Base-by-base conservation (phyloP, 2,329 filamentous ascomycete genomes). In the Fusarium chuoi region DNA sequence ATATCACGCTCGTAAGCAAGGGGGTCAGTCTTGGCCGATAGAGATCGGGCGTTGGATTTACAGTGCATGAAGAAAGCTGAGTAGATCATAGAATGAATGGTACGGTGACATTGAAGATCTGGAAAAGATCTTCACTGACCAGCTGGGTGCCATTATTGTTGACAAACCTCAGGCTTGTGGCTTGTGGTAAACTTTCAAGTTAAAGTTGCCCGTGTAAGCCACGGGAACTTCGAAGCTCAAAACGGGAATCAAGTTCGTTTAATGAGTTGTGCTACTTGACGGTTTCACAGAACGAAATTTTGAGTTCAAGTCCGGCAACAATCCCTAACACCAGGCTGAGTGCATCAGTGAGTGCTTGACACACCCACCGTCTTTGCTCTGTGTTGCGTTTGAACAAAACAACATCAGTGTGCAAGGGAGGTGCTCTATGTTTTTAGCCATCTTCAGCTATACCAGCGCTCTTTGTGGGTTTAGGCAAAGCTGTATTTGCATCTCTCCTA, bases 41-140 rank as follows among this genome's bases (percentile, higher is more conserved):
- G 51, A 71, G 68, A 74, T 64, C 71, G 69, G 67, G 63, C 38
- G 58, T 42, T 68, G 72, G 65, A 55, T 69, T 62, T 42, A 52
- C 51, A 57, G 38, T 45, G 57, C 60, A 73, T 68, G 20, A 59
- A 59, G 62, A 54, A 63, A 49, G 41, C 12, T 56, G 51, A 36
- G 49, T 62, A 57, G 46, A 49, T 64, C 69, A 70, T 70, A 51
- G 36, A 49, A 64, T 57, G 62, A 49, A 64, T 60, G 62, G 56
- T 60, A 65, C 41, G 36, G 59, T 63, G 45, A 52, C 57, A 69
- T 73, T 55, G 44, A 54, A 62, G 42, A 52, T 41, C 45, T 28
- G 48, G 35, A 51, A 39, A 30, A 48, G 39, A 52, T 57, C 54
- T 46, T 22, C 48, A 28, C 44, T 49, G 42, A 46, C 44, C 45